These are phyloP conservation scores for Macrophomina phaseolina DNA, from an alignment of 2,329 filamentous ascomycete species.

Conservation along the genomic window DNA sequence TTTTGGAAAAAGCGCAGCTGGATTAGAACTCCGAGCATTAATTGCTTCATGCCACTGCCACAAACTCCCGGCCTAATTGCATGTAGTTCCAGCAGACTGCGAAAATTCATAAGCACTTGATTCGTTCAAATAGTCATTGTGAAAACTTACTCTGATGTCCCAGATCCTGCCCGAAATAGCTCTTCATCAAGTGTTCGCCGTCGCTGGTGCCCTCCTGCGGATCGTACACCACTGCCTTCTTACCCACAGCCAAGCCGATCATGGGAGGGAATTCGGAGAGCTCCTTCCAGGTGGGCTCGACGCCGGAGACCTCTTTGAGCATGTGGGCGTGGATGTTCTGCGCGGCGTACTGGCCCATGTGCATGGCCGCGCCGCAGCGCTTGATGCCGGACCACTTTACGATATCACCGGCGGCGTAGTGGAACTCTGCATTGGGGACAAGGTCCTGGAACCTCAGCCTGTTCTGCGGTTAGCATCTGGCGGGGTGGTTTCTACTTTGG, in stretches of 20 bases:
- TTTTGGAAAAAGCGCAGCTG: no score
- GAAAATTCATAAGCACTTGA: not conserved
- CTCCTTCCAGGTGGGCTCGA: not conserved
- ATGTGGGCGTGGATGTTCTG: constrained; percentile 57
- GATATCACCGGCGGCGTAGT: constrained; percentile 75
- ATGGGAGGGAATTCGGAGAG: constrained; percentile 52
- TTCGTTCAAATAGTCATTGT: not conserved
- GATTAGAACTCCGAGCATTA: no score
- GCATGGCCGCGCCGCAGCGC: constrained; percentile 76
- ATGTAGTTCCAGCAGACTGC: constrained; percentile 18
- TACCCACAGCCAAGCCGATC: constrained; percentile 75
- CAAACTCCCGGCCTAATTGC: not conserved
- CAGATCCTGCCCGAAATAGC: constrained; percentile 72
- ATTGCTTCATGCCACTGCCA: not conserved
- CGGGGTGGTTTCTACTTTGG: not conserved
- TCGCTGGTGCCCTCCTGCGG: constrained; percentile 61
- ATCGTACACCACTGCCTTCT: constrained; percentile 69
- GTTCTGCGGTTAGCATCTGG: not conserved
- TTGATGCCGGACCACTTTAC: constrained; percentile 78
- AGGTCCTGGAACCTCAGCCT: not conserved
- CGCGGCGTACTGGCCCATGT: constrained; percentile 70
- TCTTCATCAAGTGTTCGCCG: constrained; percentile 67
- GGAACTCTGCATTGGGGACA: constrained; percentile 58
- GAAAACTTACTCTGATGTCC: constrained; percentile 61
- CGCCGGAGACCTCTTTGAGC: constrained; percentile 33